Evolutionary conservation across 345 rosid genomes (phyloP).

Genomic region (Psidium guajava): DNA sequence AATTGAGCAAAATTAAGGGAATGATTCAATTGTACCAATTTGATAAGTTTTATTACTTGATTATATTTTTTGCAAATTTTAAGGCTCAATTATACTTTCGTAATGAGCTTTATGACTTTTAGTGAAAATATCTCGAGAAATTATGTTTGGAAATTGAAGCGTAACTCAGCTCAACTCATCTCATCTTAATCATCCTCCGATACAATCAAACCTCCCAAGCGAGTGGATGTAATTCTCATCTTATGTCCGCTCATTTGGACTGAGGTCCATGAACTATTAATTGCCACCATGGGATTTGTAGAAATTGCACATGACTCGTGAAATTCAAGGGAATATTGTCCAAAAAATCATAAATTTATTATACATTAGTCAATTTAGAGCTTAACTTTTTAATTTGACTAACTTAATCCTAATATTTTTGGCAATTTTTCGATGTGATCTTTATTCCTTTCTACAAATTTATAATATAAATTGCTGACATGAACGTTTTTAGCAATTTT

Average conservation of each 20-base stretch:
- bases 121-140: no score
- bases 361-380: fast-evolving
- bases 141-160: background rate
- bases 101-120: no score
- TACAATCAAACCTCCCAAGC: background rate
- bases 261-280: background rate
- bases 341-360: background rate
- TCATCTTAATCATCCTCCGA: background rate
- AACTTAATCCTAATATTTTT: background rate
- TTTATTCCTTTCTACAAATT: background rate
- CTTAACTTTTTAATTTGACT: background rate
- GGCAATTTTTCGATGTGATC: fast-evolving
- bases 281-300: background rate
- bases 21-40: no score
- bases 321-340: background rate
- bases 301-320: fast-evolving
- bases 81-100: no score
- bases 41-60: no score
- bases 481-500: background rate
- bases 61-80: no score
- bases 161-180: background rate
- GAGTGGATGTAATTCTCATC: background rate
- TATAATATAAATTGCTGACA: fast-evolving
- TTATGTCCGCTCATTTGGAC: background rate
- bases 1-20: no score